phyloP scores from a whole-genome alignment of 176 grass and related monocot genomes.

The Bromus sterilis region DNA sequence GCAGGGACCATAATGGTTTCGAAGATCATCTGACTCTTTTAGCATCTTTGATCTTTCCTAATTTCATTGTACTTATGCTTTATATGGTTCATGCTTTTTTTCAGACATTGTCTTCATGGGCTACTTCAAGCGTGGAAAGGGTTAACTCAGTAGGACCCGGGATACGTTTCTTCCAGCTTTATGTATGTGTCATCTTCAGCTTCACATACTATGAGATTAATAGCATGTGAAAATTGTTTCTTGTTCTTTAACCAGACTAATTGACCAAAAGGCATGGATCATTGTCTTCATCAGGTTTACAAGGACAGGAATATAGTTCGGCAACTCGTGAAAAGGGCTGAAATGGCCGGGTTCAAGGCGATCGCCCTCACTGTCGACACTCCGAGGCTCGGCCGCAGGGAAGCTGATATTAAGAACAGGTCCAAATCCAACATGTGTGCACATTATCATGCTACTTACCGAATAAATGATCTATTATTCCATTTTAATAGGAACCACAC shows the following conservation, averaged over 20 bases:
- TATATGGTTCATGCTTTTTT: constrained; percentile 12
- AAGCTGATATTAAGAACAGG: constrained; percentile 97
- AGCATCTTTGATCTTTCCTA: neutral
- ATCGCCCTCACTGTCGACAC: constrained; percentile 89
- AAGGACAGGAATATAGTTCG: constrained; percentile 81
- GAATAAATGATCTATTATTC: neutral
- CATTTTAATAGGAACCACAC: neutral
- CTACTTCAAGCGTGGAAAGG: constrained; percentile 86
- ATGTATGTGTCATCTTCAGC: constrained; percentile 36
- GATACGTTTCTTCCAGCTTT: constrained; percentile 95
- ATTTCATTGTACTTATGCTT: neutral
- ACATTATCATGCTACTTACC: neutral
- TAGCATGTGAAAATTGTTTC: neutral
- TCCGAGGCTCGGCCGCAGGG: constrained; percentile 74
- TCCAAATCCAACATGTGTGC: neutral
- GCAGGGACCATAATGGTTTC: constrained; percentile 91
- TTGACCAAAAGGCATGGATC: neutral
- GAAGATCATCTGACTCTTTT: neutral
- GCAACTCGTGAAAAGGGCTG: constrained; percentile 75
- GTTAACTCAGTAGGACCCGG: constrained; percentile 82
- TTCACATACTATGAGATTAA: neutral
- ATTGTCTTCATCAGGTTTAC: constrained; percentile 48
- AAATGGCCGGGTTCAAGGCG: constrained; percentile 89
- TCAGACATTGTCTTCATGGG: constrained; percentile 86
- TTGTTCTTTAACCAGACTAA: neutral